These are phyloP conservation scores for Paraleonurus japonicus DNA, from an alignment of 257 asterid genomes.

Conservation along the genomic window DNA sequence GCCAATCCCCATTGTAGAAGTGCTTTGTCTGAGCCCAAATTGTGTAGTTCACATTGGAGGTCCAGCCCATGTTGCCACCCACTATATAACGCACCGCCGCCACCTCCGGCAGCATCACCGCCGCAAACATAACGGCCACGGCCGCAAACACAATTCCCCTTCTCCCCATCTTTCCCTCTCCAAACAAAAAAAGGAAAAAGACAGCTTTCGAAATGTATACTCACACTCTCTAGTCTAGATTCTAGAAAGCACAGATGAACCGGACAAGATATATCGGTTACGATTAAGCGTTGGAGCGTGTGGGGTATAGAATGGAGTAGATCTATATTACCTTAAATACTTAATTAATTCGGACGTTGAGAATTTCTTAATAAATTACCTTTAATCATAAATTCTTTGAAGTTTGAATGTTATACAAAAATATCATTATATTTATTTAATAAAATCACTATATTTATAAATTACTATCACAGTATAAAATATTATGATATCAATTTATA, in stretches of 20 bases:
- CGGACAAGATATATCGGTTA: slow-evolving; percentile 7
- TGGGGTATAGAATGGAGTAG: slow-evolving; percentile 33
- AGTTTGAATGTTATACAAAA: no score
- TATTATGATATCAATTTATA: no score
- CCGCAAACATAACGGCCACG: slow-evolving; percentile 40
- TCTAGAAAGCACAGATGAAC: no score
- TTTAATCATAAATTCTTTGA: no score
- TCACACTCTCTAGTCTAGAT: background rate
- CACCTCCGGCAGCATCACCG: slow-evolving; percentile 48
- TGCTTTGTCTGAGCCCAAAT: slow-evolving; percentile 54
- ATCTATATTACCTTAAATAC: background rate
- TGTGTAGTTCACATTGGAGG: slow-evolving; percentile 47
- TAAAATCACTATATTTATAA: no score
- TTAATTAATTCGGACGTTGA: background rate
- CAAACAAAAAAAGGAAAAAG: background rate
- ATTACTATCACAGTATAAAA: no score
- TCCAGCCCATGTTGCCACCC: slow-evolving; percentile 56
- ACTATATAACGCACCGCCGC: slow-evolving; percentile 54
- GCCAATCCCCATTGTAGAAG: slow-evolving; percentile 73
- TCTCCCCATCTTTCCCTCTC: slow-evolving; percentile 23
- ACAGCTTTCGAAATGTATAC: background rate
- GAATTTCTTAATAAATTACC: no score
- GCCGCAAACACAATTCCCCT: slow-evolving; percentile 35
- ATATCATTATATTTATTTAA: no score
- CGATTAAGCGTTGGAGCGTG: slow-evolving; percentile 24